Base-by-base conservation (phyloP, 345 rosid genomes). In the Clarkia xantiana region DNA sequence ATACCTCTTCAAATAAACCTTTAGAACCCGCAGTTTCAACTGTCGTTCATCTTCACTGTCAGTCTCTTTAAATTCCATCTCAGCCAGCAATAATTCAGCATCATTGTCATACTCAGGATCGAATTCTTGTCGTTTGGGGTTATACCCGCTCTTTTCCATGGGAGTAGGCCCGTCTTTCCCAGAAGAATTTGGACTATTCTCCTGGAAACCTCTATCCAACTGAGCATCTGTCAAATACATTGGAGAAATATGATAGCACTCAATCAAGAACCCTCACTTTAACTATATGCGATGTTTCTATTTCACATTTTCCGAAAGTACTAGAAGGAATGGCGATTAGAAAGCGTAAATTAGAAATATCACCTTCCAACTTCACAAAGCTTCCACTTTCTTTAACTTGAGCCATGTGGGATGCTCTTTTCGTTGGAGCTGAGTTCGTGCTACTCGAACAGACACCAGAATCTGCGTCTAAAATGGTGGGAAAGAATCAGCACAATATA, bases 101-200 rank as follows among this genome's bases (percentile, higher is more conserved):
- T 86, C 98, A 53, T 91, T 86, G 57, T 91, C 98, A 34, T 84
- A 91, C 59, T 86, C 98, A 13, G 94, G 77, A 62, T 91, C 96
- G 59, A 86, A 91, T 52, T 91, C 96, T 56, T 72, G 76, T 66
- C 95, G 75, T 68, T 84, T 91, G 34, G 77, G 58, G 65, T 84
- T 91, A 70, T 76, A 86, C 63, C 84, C 85, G 29, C 98, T 82
- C 58, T 61, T 17, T 55, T 82, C 96, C 63, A 84, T 60, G 68
- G 87, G 71, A 53, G 97, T 62, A 13, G 76, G 73, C 41, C 79
- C 82, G 5, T 80, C 86, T 54, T 67, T 83, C 47, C 55, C 86
- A 2, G 66, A 44, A 61, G 77, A 22, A 44, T 58, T 60, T 19
- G 84, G 85, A 74, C 78, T 81, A 71, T 81, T 79, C 62, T 76